Conservation (phyloP, 2,329 filamentous ascomycete genomes). For the Hypoxylon sp. region DNA sequence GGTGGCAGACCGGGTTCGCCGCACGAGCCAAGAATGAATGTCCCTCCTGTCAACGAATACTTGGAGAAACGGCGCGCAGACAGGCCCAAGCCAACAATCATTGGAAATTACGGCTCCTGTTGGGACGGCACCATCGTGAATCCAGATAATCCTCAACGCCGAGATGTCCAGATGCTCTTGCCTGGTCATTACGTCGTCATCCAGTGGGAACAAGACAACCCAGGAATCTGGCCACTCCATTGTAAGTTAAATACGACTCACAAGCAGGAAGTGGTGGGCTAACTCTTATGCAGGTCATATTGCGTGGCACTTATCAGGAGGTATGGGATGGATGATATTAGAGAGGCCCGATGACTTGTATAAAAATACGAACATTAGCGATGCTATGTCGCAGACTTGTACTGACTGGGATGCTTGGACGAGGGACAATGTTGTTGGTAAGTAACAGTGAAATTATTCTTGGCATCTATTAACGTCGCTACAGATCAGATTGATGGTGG, state of each 20-base stretch:
- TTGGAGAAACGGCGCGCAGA: neutral
- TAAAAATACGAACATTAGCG: constrained; percentile 30
- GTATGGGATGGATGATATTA: constrained; percentile 55
- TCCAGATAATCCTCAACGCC: constrained; percentile 54
- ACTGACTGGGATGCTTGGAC: constrained; percentile 37
- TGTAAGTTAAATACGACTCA: constrained; percentile 44
- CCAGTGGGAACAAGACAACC: constrained; percentile 54
- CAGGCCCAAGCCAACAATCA: constrained; percentile 4
- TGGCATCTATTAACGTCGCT: neutral
- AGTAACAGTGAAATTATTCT: constrained; percentile 2
- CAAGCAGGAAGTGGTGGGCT: neutral
- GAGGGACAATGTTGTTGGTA: constrained; percentile 27
- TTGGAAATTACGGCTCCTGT: constrained; percentile 35
- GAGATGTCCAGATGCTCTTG: constrained; percentile 55
- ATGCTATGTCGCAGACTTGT: constrained; percentile 35
- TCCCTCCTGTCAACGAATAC: neutral
- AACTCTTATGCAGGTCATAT: constrained; percentile 44
- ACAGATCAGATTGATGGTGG: constrained; percentile 19
- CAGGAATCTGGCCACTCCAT: constrained; percentile 51
- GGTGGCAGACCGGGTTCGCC: constrained; percentile 4
- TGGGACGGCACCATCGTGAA: constrained; percentile 47
- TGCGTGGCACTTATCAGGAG: constrained; percentile 55
- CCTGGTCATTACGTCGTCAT: constrained; percentile 51
- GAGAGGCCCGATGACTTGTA: constrained; percentile 49
- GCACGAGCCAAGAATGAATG: neutral